These are phyloP conservation scores for Ilex aquifolium DNA, from an alignment of 257 asterid genomes.

Conservation along the genomic window DNA sequence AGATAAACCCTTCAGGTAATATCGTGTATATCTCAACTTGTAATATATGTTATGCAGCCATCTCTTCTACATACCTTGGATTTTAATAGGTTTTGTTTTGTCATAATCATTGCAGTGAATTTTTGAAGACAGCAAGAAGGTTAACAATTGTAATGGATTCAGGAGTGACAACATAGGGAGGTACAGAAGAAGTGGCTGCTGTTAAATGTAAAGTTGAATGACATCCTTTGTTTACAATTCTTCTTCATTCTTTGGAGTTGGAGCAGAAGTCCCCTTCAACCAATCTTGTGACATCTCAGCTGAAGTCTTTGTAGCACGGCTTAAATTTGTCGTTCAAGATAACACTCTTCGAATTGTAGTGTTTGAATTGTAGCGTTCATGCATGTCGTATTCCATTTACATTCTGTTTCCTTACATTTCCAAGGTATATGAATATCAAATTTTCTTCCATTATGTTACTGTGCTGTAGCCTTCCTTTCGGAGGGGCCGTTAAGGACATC, in stretches of 20 bases:
- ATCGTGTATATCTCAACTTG: not conserved
- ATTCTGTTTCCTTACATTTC: too few species aligned
- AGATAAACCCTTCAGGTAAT: slow-evolving; percentile 59
- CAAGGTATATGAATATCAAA: too few species aligned
- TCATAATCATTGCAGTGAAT: slow-evolving; percentile 38
- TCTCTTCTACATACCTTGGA: not conserved
- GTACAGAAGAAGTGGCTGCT: slow-evolving; percentile 17
- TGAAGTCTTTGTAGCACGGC: too few species aligned
- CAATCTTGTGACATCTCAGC: too few species aligned
- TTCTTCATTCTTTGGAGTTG: slow-evolving; percentile 9
- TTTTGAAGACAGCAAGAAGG: slow-evolving; percentile 51
- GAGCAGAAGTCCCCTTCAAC: slow-evolving; percentile 13
- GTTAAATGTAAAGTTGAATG: slow-evolving; percentile 30
- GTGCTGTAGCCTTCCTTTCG: too few species aligned
- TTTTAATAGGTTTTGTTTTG: slow-evolving; percentile 1
- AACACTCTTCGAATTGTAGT: too few species aligned
- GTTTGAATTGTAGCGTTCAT: too few species aligned
- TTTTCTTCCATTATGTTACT: too few species aligned
- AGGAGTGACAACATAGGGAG: slow-evolving; percentile 44
- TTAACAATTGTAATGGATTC: slow-evolving; percentile 54
- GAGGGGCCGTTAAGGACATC: too few species aligned
- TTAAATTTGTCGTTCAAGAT: too few species aligned
- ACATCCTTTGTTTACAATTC: not conserved
- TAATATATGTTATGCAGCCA: not conserved
- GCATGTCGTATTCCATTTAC: too few species aligned